Percentiles rank a stretch among this genome's conserved stretches.
Conservation (phyloP, 1,139 yeast genomes). For the Diutina pseudorugosa region DNA sequence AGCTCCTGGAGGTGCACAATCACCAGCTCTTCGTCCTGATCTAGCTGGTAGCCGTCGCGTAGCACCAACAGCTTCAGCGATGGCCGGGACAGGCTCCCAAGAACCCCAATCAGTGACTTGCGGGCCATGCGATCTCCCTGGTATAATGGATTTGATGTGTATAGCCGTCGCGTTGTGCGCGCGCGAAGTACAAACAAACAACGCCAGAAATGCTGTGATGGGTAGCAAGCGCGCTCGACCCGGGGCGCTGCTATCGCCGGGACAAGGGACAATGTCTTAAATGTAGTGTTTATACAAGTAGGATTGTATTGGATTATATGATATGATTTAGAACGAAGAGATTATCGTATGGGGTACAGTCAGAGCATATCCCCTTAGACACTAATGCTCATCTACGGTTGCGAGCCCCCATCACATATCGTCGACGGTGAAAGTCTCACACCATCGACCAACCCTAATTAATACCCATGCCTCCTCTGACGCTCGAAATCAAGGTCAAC, state of each 20-base stretch:
- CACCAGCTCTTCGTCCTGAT: slow-evolving; percentile 2
- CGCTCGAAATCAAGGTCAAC: slow-evolving; percentile 60
- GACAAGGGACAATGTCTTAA: too few species aligned
- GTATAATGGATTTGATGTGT: not conserved
- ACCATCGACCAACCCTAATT: not conserved
- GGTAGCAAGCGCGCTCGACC: not conserved
- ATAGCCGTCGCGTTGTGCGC: not conserved
- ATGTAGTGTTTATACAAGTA: too few species aligned
- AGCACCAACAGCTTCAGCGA: not conserved
- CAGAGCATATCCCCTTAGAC: too few species aligned
- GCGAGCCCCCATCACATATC: not conserved
- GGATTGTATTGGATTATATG: too few species aligned
- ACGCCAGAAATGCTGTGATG: not conserved
- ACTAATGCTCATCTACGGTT: not conserved
- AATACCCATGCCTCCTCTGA: slow-evolving; percentile 57
- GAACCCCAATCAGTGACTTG: not conserved
- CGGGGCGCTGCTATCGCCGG: not conserved
- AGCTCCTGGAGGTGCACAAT: not conserved
- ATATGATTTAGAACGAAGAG: too few species aligned
- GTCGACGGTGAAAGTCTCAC: not conserved
- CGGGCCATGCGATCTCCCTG: slow-evolving; percentile 1
- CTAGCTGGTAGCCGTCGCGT: not conserved
- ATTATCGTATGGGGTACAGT: too few species aligned
- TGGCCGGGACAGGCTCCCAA: not conserved
- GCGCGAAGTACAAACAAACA: not conserved